Base-by-base conservation (phyloP, 2,329 filamentous ascomycete genomes). In the Diaporthe velutina region DNA sequence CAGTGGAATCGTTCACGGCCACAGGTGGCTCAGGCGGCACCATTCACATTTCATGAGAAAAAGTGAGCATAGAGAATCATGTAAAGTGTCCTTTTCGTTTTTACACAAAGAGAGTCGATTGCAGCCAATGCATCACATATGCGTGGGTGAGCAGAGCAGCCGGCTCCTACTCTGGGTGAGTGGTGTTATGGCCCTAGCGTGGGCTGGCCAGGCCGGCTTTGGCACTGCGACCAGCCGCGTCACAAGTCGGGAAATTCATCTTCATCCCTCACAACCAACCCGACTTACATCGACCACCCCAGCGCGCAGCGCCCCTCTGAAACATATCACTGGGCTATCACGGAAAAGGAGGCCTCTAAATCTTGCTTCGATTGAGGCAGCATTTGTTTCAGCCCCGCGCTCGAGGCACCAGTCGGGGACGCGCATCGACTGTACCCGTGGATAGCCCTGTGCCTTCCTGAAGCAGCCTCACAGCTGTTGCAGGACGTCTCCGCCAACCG, bases 221-320 rank as follows among this genome's bases (percentile, higher is more conserved):
- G 42, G 33, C 28, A 72, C 70, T 72, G 70, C 57, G 70, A 61
- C 70, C 48, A 72, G 60, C 45, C 57, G 45, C 55, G 52, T 68
- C 68, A 45, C 68, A 52, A 40, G 70, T 60, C 25, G 48, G 45
- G 60, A 64, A 64, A 33, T 64, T 72, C 45, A 60, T 64, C 42
- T 48, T 72, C 50, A 72, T 64, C 70, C 64, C 48, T 72, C 70
- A 64, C 70, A 64, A 72, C 70, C 70, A 72, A n/a, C 35, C 22
- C 58, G 30, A 64, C 70, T 72, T 64, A 72, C 33, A 72, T 60
- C 48, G 42, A 72, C 57, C 25, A 45, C 70, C 12, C 28, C 70
- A 25, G 57, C 45, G 70, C 48, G 33, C 70, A 45, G 50, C 70
- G 70, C 57, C 57, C 70, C 70, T 54, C 54, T 33, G 12, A 30